A percentile compares a stretch with the other conserved stretches of the same genome.
phyloP scores from a whole-genome alignment of 2,329 filamentous ascomycete genomes.

The Diplodia scrobiculata region DNA sequence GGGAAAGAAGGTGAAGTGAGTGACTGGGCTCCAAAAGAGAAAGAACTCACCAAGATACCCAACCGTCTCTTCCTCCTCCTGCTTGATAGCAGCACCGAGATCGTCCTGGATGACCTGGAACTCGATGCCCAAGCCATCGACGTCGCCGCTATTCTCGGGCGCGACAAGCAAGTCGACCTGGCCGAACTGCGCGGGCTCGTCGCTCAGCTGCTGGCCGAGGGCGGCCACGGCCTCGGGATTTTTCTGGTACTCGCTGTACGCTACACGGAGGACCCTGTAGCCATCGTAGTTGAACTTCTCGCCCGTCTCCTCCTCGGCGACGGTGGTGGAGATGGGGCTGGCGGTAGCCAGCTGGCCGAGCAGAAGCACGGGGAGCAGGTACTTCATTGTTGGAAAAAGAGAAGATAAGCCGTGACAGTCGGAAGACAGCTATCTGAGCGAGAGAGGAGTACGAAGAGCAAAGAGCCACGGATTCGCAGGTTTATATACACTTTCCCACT shows the following conservation, averaged over 20 bases:
- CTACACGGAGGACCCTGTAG: conserved; percentile 43
- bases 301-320: neutral
- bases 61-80: conserved; percentile 37
- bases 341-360: conserved; percentile 9
- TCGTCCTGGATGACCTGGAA: conserved; percentile 41
- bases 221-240: conserved; percentile 38
- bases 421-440: neutral
- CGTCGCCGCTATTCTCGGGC: conserved; percentile 39
- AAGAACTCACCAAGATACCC: conserved; percentile 37
- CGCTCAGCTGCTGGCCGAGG: conserved; percentile 40
- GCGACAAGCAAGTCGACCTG: conserved; percentile 44
- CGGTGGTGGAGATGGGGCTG: neutral
- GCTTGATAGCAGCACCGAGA: conserved; percentile 40
- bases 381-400: neutral
- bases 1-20: neutral
- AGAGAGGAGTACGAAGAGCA: neutral
- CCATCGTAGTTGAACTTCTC: conserved; percentile 40
- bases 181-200: conserved; percentile 39
- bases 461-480: neutral
- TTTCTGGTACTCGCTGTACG: conserved; percentile 37
- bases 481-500: conserved; percentile 10
- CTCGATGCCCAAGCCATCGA: conserved; percentile 37
- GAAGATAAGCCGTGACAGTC: neutral
- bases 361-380: neutral
- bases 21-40: too few relatives aligned